phyloP scores from a whole-genome alignment of 257 asterid genomes.

The Fraxinus excelsior region DNA sequence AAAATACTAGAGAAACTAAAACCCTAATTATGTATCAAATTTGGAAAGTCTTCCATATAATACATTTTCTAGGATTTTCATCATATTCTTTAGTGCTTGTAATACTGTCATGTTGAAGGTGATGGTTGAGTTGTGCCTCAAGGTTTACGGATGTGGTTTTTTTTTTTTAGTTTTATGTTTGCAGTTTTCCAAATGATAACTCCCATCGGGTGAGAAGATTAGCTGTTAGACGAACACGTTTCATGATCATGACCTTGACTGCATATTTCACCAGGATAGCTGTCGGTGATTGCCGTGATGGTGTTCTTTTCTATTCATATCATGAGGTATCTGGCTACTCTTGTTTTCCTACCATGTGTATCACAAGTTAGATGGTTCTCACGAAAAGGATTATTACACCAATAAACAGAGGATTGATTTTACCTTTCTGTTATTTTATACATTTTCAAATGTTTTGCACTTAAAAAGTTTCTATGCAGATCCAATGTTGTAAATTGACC shows the following conservation, averaged over 20 bases:
- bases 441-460: neutral
- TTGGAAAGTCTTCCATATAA: no score
- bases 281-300: slow-evolving; percentile 99
- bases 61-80: no score
- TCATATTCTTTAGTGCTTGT: slow-evolving; percentile 11
- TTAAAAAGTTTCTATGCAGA: neutral
- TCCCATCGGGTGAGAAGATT: slow-evolving; percentile 65
- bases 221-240: slow-evolving; percentile 80
- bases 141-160: slow-evolving; percentile 6
- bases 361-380: neutral
- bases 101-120: slow-evolving; percentile 21
- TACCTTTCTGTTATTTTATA: neutral
- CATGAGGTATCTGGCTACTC: slow-evolving; percentile 66
- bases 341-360: slow-evolving; percentile 14
- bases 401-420: neutral
- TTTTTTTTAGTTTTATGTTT: slow-evolving; percentile 74
- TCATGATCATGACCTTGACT: slow-evolving; percentile 75
- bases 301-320: slow-evolving; percentile 80
- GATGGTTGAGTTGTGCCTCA: slow-evolving; percentile 27
- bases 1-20: no score
- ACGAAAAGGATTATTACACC: neutral
- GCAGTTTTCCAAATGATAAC: slow-evolving; percentile 76
- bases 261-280: slow-evolving; percentile 89
- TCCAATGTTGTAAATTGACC: neutral
- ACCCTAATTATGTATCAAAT: no score